Evolutionary conservation across 1,284 basidiomycete genomes (phyloP).

Genomic region (Athelia sp.): DNA sequence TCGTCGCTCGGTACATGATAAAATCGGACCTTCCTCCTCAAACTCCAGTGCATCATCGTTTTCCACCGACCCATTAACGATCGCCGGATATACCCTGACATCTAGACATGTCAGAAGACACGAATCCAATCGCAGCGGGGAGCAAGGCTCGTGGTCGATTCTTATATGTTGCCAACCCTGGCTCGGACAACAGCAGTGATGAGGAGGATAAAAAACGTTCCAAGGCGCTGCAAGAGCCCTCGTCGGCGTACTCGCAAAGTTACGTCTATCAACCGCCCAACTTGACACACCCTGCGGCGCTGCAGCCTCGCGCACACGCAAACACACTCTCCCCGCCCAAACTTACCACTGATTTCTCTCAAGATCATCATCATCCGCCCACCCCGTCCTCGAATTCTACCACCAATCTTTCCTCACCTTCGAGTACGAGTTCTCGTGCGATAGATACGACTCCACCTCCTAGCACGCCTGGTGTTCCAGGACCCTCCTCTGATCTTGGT

Average conservation of each 20-base stretch:
- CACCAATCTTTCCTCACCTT: conserved; percentile 57
- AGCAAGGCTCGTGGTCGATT: conserved; percentile 22
- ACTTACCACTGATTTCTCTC: conserved; percentile 34
- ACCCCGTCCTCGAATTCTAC: conserved; percentile 35
- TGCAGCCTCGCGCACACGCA: neutral
- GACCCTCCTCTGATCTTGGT: conserved; percentile 36
- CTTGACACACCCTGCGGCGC: conserved; percentile 20
- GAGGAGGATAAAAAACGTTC: conserved; percentile 5
- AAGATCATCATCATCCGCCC: conserved; percentile 17
- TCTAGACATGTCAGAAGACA: conserved; percentile 39
- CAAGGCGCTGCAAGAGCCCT: neutral
- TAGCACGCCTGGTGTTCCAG: conserved; percentile 51
- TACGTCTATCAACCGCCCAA: conserved; percentile 22
- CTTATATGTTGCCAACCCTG: conserved; percentile 58
- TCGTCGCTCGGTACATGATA: no score
- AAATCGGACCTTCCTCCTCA: conserved; percentile 15
- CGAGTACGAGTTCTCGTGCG: conserved; percentile 59
- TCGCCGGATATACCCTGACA: conserved; percentile 3
- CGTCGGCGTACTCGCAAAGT: conserved; percentile 18
- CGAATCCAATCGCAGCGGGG: conserved; percentile 27
- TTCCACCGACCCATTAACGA: no score
- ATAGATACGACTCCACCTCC: conserved; percentile 59
- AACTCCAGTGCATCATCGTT: conserved; percentile 9
- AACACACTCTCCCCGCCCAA: conserved; percentile 8
- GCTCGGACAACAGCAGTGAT: conserved; percentile 30